These are phyloP conservation scores for Coemansia sp. DNA, from an alignment of 192 early-diverging fungal genomes.

Conservation along the genomic window DNA sequence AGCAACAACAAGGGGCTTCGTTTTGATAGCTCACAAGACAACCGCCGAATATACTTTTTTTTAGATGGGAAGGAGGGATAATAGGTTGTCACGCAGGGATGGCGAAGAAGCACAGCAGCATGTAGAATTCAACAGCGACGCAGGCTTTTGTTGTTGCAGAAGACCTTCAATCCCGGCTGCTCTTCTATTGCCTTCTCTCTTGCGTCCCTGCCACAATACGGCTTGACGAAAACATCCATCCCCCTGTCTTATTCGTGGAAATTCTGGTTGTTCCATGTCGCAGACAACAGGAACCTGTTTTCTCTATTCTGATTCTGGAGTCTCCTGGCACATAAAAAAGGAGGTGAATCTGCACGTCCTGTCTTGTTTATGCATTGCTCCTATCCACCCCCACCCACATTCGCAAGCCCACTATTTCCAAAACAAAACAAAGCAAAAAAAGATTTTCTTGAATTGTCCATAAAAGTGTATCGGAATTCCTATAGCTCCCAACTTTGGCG, in stretches of 20 bases:
- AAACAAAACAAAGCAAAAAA: not conserved
- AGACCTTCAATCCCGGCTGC: too few species aligned
- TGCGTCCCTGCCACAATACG: too few species aligned
- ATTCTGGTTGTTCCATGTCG: too few species aligned
- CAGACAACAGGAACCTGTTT: not conserved
- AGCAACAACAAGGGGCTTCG: not conserved
- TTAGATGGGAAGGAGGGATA: not conserved
- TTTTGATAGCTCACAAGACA: constrained; percentile 7
- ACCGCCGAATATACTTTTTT: not conserved
- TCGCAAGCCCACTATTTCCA: not conserved
- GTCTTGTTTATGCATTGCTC: not conserved
- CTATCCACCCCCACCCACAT: not conserved
- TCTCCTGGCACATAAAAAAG: not conserved
- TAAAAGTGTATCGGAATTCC: constrained; percentile 10
- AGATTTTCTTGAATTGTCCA: not conserved
- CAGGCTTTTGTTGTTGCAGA: too few species aligned
- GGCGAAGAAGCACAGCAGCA: not conserved
- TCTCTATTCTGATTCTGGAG: not conserved
- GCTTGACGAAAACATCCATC: too few species aligned
- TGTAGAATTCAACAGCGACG: not conserved
- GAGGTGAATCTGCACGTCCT: not conserved
- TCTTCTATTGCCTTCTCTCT: too few species aligned
- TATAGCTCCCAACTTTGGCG: not conserved
- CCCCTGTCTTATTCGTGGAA: too few species aligned
- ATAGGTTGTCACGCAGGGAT: not conserved